Base-by-base conservation (phyloP, 805 yeast species). In the Candida railenensis region DNA sequence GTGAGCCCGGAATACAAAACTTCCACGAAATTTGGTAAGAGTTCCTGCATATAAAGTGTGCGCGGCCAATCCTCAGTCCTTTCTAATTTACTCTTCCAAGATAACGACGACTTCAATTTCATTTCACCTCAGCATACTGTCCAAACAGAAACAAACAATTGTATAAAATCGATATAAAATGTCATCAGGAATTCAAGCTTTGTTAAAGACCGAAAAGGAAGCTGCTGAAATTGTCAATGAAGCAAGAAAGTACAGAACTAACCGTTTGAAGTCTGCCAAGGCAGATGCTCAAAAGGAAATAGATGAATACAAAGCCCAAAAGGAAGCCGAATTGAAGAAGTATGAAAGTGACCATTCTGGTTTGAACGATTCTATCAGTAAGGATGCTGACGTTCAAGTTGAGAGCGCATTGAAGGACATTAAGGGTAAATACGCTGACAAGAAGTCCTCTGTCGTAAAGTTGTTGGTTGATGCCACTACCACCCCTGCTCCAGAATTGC, bases 181-280 rank as follows among this genome's bases (percentile, higher is more conserved):
- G 43, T 40, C 43, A 9, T 60, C 67, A 43, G 89, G 89, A 56
- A 83, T 84, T 59, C 87, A 84, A 74, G 81, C 87, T 53, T 78
- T 84, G 48, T 74, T 84, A 51, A 84, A 87, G 77, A 96, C 98
- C 52, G 99, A 94, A 74, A 89, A 87, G 71, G 92, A 89, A 60
- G 98, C 99, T n/a, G 97, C 96, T 58, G 91, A 85, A 57, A 87
- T 91, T 53, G 98, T 94, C 51, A 79, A 91, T 59, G 86, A 87
- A 64, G 97, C 99, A 20, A 88, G 98, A 77, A 79, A 84, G 58
- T 89, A 85, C 74, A 89, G 96, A 69, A 79, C 94, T 37, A 85
- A 81, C 55, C 87, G 90, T 54, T 78, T 94, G 65, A 94, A 92
- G 80, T 91, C 94, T 40, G 96, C 98, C 44, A 92, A 90, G 74